A percentile compares a stretch with the other conserved stretches of the same genome.
Evolutionary conservation across 1,284 basidiomycete genomes (phyloP).

Genomic region (Rhodotorula sp.): DNA sequence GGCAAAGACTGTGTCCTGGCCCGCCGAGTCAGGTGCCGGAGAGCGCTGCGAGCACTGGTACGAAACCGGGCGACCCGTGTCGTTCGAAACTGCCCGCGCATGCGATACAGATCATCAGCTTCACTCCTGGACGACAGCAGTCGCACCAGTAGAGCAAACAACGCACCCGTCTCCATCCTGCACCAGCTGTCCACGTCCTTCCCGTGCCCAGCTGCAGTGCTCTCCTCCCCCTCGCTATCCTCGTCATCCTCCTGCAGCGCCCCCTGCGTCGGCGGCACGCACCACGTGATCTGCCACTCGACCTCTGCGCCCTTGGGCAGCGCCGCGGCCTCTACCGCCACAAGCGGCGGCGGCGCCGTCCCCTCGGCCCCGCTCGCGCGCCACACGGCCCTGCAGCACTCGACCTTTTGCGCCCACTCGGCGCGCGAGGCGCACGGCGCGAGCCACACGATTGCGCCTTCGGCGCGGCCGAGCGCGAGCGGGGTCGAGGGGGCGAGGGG

Average conservation of each 20-base stretch:
- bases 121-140: background rate
- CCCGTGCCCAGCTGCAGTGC: background rate
- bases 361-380: background rate
- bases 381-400: slow-evolving; percentile 7
- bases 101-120: background rate
- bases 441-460: background rate
- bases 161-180: background rate
- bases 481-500: background rate
- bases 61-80: background rate
- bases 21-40: background rate
- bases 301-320: slow-evolving; percentile 72
- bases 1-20: slow-evolving; percentile 1
- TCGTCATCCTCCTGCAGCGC: slow-evolving; percentile 6
- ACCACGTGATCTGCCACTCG: slow-evolving; percentile 56
- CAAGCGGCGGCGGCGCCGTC: slow-evolving; percentile 53
- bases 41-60: slow-evolving; percentile 15
- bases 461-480: background rate
- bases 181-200: background rate
- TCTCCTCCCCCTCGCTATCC: background rate
- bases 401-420: background rate
- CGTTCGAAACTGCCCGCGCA: slow-evolving; percentile 5
- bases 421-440: background rate
- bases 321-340: slow-evolving; percentile 68
- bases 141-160: background rate
- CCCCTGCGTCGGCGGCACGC: slow-evolving; percentile 46